These are phyloP conservation scores for Fusarium protoensiforme DNA, from an alignment of 2,329 filamentous ascomycete species.

Conservation along the genomic window DNA sequence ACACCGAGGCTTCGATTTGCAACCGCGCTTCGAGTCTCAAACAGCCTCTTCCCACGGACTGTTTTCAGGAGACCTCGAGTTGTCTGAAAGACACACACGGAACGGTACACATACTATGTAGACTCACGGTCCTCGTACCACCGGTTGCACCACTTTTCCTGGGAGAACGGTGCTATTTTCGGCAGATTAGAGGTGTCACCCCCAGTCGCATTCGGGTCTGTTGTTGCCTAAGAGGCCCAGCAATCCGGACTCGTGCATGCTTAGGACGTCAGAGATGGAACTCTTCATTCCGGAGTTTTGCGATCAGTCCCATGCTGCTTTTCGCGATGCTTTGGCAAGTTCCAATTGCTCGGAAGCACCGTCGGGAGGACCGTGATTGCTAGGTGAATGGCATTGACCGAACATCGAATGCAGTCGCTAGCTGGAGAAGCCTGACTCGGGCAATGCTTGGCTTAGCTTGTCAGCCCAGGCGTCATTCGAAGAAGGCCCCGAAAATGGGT, in stretches of 20 bases:
- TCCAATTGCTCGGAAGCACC: not conserved
- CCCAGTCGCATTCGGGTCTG: slow-evolving; percentile 2
- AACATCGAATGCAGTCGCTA: not conserved
- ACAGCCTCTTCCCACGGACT: not conserved
- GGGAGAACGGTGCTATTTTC: slow-evolving; percentile 37
- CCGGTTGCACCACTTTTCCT: slow-evolving; percentile 14
- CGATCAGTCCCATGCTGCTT: not conserved
- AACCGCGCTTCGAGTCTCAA: not conserved
- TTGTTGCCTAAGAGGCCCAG: slow-evolving; percentile 6
- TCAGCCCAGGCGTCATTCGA: slow-evolving; percentile 2
- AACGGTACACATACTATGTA: slow-evolving; percentile 10
- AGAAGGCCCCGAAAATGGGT: slow-evolving; percentile 8
- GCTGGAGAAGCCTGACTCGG: not conserved
- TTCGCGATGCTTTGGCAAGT: not conserved
- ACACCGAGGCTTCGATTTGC: slow-evolving; percentile 17
- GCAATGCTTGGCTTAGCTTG: slow-evolving; percentile 8
- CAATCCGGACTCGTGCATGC: not conserved
- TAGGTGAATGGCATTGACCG: not conserved
- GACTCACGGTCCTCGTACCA: slow-evolving; percentile 20
- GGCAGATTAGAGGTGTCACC: slow-evolving; percentile 19
- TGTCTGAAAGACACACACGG: not conserved
- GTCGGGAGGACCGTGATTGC: not conserved
- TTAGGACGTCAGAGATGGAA: not conserved
- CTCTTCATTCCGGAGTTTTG: not conserved
- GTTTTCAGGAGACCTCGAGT: not conserved